Evolutionary conservation across 2,329 filamentous ascomycete species (phyloP), one percentile per base, ranked within the genome.

Genomic region (Aspergillus floridensis): DNA sequence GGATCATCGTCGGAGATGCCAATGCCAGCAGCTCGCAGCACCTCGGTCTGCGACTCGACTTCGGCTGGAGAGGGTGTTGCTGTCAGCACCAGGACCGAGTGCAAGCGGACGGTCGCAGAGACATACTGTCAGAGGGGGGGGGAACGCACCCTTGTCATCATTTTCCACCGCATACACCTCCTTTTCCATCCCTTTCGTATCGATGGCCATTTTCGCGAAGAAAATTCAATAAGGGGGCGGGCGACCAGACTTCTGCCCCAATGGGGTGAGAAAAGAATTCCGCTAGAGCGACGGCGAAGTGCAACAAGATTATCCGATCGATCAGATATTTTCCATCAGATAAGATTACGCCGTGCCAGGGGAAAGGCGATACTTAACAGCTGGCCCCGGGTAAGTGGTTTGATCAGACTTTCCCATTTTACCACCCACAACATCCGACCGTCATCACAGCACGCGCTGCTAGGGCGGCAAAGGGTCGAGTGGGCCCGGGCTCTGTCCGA

Each of bases 1-100:
- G 79, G 1, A 65, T 83, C n/a, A 82, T 83, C 64, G 74, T 84
- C 62, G 74, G 83, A 60, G 80, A 81, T 56, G 77, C 82, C 32
- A 77, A 82, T 64, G 74, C 81, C 21, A 76, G 77, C 57, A 65
- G 75, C 67, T 14, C 59, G 62, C 29, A 70, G 53, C 31, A 69
- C 49, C 32, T 69, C 63, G 0, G 52, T 54, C 19, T 54, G 52
- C n/a, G 52, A 54, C 29, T 47, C 26, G 14, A 47, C 26, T 24
- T 54, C 52, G 26, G 52, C 52, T 54, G 3, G 22, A 57, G 41
- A 32, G 35, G 8, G 21, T 11, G 26, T 51, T 26, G 1, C 1
- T 14, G 12, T 31, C 24, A 44, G 10, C 8, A 32, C 26, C 2
- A 29, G 26, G 1, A 29, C 26, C 10, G 7, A 7, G 2, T 29